A percentile compares a stretch with the other conserved stretches of the same genome.
Conservation (phyloP, 768 basidiomycete species). For the Phallus indusiatus region DNA sequence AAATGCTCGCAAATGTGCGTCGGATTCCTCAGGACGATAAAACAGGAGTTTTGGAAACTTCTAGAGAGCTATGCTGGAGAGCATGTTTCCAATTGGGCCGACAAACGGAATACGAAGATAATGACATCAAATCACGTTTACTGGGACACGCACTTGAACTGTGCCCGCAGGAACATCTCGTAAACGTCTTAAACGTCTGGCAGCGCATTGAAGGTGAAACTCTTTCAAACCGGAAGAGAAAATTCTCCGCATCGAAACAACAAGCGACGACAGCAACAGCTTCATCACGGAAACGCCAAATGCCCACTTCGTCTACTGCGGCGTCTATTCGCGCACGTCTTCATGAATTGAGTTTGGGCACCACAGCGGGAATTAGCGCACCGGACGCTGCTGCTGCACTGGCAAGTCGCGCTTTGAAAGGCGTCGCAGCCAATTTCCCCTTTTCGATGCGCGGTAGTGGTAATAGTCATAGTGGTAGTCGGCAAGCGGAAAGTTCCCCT, state of each 20-base stretch:
- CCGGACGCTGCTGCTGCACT: slow-evolving; percentile 68
- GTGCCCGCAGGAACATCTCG: slow-evolving; percentile 72
- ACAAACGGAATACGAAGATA: slow-evolving; percentile 65
- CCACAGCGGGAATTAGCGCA: slow-evolving; percentile 54
- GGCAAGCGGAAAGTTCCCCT: slow-evolving; percentile 9
- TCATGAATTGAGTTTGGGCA: slow-evolving; percentile 30
- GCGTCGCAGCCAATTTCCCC: slow-evolving; percentile 66
- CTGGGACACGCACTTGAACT: slow-evolving; percentile 78
- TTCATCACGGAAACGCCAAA: slow-evolving; percentile 5
- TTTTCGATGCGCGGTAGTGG: slow-evolving; percentile 52
- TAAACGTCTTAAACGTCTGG: slow-evolving; percentile 74
- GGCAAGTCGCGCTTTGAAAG: slow-evolving; percentile 69
- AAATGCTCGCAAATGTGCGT: slow-evolving; percentile 60
- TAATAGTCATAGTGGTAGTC: too few relatives aligned
- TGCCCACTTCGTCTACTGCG: slow-evolving; percentile 43
- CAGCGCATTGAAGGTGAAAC: slow-evolving; percentile 62
- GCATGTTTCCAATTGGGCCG: slow-evolving; percentile 82
- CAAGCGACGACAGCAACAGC: not conserved
- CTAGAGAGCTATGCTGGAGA: slow-evolving; percentile 81
- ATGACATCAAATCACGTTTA: slow-evolving; percentile 55
- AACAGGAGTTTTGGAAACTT: slow-evolving; percentile 34
- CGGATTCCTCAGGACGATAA: slow-evolving; percentile 35
- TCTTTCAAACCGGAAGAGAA: slow-evolving; percentile 38
- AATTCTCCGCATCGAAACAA: slow-evolving; percentile 1
- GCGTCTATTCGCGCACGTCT: slow-evolving; percentile 33